Conservation (phyloP, 768 basidiomycete genomes). For the Baorangia bicolor region DNA sequence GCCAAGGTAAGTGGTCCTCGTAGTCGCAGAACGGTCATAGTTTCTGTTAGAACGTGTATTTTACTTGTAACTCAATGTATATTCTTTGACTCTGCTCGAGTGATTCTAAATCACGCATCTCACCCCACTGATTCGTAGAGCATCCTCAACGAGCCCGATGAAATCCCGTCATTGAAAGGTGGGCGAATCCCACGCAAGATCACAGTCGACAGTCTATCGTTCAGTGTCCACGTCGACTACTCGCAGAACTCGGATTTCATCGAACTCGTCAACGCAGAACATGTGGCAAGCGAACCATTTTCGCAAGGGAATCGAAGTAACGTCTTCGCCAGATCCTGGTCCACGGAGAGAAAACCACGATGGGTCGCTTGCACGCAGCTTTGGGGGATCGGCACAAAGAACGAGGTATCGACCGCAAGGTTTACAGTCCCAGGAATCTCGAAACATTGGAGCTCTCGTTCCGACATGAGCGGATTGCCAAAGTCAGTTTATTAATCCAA, state of each 20-base stretch:
- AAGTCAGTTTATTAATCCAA: conserved; percentile 48
- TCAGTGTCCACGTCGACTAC: conserved; percentile 95
- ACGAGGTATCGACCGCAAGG: conserved; percentile 86
- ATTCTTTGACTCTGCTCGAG: neutral
- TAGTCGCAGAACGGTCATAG: neutral
- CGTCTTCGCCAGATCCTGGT: conserved; percentile 66
- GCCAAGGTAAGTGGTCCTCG: conserved; percentile 80
- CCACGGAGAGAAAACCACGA: conserved; percentile 90
- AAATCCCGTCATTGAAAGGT: conserved; percentile 75
- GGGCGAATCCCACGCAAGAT: conserved; percentile 78
- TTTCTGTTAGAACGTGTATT: conserved; percentile 17
- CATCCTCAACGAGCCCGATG: conserved; percentile 90
- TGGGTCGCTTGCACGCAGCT: conserved; percentile 83
- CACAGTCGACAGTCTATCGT: conserved; percentile 92
- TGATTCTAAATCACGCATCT: conserved; percentile 5
- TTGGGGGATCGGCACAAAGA: conserved; percentile 83
- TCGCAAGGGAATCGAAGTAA: neutral
- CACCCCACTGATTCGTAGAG: conserved; percentile 50
- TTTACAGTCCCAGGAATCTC: conserved; percentile 89
- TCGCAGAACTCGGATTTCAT: conserved; percentile 97
- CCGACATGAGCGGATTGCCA: conserved; percentile 84
- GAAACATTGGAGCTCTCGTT: conserved; percentile 86
- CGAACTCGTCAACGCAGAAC: conserved; percentile 84
- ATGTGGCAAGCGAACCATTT: conserved; percentile 59
- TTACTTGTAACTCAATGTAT: conserved; percentile 12